phyloP scores from a whole-genome alignment of 129 eudicot genomes.

The Dittrichia graveolens region DNA sequence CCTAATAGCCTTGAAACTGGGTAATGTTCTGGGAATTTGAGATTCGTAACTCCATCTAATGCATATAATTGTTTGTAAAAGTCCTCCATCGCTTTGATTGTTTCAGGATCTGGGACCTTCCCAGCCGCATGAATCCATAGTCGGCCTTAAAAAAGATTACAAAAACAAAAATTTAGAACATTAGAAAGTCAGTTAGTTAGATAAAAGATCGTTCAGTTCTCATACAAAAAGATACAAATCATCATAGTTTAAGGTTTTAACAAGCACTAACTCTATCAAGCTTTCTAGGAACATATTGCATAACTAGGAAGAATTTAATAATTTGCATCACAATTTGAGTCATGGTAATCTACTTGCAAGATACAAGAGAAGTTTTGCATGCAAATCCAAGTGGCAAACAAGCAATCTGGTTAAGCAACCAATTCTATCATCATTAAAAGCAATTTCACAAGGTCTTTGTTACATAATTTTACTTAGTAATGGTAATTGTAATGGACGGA shows the following conservation, averaged over 20 bases:
- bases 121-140: constrained; percentile 99
- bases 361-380: not conserved
- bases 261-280: constrained; percentile 2
- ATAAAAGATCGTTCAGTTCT: not conserved
- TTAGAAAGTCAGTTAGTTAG: not conserved
- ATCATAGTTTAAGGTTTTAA: constrained; percentile 21
- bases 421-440: not conserved
- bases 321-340: not conserved
- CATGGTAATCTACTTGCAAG: not conserved
- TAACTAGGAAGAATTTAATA: not conserved
- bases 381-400: not conserved
- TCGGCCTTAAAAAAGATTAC: constrained; percentile 57
- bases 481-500: not conserved
- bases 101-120: constrained; percentile 79
- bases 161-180: not conserved
- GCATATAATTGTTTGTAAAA: constrained; percentile 85
- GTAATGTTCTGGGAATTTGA: constrained; percentile 87
- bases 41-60: constrained; percentile 75
- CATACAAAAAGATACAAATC: not conserved
- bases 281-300: not conserved
- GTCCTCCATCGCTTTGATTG: constrained; percentile 96
- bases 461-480: not conserved
- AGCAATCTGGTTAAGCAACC: not conserved
- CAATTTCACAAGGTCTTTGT: not conserved
- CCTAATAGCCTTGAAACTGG: constrained; percentile 91